Percentiles rank a stretch among this genome's conserved stretches.
Conservation (phyloP, 1,284 basidiomycete genomes). For the Papiliotrema fonsecae region DNA sequence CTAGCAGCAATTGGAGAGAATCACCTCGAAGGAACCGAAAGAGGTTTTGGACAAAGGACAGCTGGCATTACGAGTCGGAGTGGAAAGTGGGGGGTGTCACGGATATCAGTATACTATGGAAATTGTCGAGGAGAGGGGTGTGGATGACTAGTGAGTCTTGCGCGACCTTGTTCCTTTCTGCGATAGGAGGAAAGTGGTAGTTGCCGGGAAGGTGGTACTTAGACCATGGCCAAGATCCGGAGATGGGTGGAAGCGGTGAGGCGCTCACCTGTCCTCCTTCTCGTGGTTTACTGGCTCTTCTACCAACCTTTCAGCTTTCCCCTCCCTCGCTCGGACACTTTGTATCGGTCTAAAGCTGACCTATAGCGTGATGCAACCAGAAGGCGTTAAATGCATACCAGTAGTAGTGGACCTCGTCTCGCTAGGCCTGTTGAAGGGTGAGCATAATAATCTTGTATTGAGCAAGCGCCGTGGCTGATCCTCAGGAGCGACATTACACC, state of each 20-base stretch:
- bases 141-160: constrained; percentile 55
- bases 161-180: not conserved
- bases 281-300: no score
- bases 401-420: constrained; percentile 46
- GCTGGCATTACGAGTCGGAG: constrained; percentile 51
- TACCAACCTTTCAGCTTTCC: no score
- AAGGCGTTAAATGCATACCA: constrained; percentile 40
- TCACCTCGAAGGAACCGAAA: constrained; percentile 44
- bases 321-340: no score
- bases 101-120: constrained; percentile 58
- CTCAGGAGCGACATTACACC: constrained; percentile 53
- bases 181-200: no score
- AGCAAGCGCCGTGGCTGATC: constrained; percentile 36
- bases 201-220: not conserved
- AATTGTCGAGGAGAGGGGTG: constrained; percentile 48
- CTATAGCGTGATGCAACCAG: constrained; percentile 38
- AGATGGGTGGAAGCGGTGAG: no score
- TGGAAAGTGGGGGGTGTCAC: constrained; percentile 57
- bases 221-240: no score
- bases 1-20: constrained; percentile 41
- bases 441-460: constrained; percentile 3
- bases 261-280: no score
- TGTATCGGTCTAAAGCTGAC: no score
- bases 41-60: constrained; percentile 33
- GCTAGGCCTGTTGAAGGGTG: constrained; percentile 44